Base-by-base conservation (phyloP, 129 eudicot genomes). In the Ambrosia artemisiifolia region DNA sequence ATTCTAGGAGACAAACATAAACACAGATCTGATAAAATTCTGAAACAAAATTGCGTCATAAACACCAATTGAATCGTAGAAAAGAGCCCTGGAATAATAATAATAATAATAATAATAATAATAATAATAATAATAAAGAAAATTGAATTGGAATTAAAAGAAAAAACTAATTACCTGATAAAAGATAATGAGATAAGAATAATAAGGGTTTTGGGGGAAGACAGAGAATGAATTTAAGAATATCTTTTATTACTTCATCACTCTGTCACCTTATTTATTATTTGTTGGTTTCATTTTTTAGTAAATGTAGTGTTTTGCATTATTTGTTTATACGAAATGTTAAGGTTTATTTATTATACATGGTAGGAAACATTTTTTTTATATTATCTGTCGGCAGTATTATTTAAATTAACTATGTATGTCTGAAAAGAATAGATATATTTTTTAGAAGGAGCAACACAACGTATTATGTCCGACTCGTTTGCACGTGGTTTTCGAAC, bases 211-310 rank as follows among this genome's bases (percentile, higher is more conserved):
- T 49, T 7, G 5, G 13, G 11, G 47, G 18, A 16, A 34, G 51
- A 66, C 33, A 59, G 16, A 48, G 78, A 72, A 59, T 48, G 34
- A 47, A 62, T 13, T 11, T 35, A 64, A 51, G 64, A 42, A 50
- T 64, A 63, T 7, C 30, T 34, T 63, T 63, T 12, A 50, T 63
- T 12, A 50, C 48, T 73, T 62, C 34, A 7, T 49, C 77, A 61
- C 61, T 73, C 77, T 63, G 70, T 62, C 70, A 73, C 78, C 78
- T 35, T 74, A 24, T 24, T 35, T 74, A 24, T 24, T 24, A 24
- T 24, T 63, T 74, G 63, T 73, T 60, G 65, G 2, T 60, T 60
- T 2, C 18, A 1, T 1, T 5, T 60, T 32, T 32, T 30, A 7
- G 65, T 19, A 33, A 18, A 60, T 13, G 65, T 60, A 19, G 65